Percentiles rank a stretch among this genome's conserved stretches.
Conservation (phyloP, 768 basidiomycete species). For the Kwoniella shandongensis region DNA sequence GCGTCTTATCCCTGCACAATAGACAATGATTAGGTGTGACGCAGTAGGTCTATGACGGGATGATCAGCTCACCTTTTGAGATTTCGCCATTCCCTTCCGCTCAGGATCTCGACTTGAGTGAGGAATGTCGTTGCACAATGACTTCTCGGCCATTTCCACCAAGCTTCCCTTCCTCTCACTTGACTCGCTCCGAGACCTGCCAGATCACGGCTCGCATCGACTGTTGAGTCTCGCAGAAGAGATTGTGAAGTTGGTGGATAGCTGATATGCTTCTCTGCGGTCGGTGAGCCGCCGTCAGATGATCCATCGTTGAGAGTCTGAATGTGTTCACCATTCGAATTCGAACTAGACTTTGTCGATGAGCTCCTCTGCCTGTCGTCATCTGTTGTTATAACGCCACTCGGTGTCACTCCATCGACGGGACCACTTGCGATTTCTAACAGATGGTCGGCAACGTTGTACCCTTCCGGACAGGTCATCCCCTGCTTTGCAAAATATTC, state of each 20-base stretch:
- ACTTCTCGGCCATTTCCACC: slow-evolving; percentile 30
- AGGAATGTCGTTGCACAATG: slow-evolving; percentile 75
- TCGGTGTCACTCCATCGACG: neutral
- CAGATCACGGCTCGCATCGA: neutral
- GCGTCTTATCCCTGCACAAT: slow-evolving; percentile 68
- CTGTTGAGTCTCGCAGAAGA: slow-evolving; percentile 1
- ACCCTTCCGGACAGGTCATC: slow-evolving; percentile 67
- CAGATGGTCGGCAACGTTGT: slow-evolving; percentile 90
- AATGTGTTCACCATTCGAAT: neutral
- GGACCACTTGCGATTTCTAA: slow-evolving; percentile 74
- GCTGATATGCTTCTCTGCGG: slow-evolving; percentile 14
- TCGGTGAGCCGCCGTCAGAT: slow-evolving; percentile 12
- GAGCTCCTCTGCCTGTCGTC: no score
- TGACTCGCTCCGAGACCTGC: neutral
- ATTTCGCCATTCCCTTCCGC: slow-evolving; percentile 81
- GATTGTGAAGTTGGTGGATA: slow-evolving; percentile 13
- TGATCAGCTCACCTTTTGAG: slow-evolving; percentile 60
- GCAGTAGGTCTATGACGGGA: neutral
- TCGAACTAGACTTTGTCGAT: neutral
- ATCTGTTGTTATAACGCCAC: no score
- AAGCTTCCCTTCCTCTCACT: slow-evolving; percentile 1
- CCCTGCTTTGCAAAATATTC: slow-evolving; percentile 64
- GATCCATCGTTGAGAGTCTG: neutral
- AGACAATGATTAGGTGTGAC: neutral
- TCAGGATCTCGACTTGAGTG: slow-evolving; percentile 81